These are phyloP conservation scores for Pseudohyphozyma bogoriensis DNA, from an alignment of 768 basidiomycete genomes.

Conservation along the genomic window DNA sequence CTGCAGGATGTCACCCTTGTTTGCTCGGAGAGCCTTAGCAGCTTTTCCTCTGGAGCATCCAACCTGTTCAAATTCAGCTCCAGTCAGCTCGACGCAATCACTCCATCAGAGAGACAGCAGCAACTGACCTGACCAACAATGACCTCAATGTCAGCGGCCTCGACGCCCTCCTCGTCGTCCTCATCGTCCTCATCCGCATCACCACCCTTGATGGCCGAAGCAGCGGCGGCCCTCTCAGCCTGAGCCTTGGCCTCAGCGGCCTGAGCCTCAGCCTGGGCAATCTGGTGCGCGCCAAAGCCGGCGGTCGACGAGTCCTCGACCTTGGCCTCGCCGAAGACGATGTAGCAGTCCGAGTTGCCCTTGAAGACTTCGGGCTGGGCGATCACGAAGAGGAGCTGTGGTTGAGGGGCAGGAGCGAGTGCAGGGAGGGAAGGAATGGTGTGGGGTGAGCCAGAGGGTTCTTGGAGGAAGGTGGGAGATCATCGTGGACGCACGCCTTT, in stretches of 20 bases:
- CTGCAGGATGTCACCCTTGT: too few species aligned
- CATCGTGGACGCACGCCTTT: conserved; percentile 73
- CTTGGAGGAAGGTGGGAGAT: not conserved
- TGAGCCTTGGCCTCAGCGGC: conserved; percentile 43
- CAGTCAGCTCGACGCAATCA: not conserved
- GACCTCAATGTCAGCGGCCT: conserved; percentile 80
- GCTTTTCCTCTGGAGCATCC: not conserved
- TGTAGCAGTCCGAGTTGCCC: conserved; percentile 94
- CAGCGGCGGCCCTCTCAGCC: conserved; percentile 33
- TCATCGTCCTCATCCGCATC: conserved; percentile 53
- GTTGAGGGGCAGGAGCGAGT: not conserved
- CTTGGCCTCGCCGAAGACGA: conserved; percentile 85
- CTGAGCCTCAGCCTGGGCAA: conserved; percentile 44
- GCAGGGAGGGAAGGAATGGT: not conserved
- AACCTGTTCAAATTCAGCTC: too few species aligned
- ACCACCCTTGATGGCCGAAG: conserved; percentile 43
- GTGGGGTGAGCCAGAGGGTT: not conserved
- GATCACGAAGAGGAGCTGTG: conserved; percentile 78
- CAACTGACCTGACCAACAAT: not conserved
- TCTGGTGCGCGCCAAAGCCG: conserved; percentile 4
- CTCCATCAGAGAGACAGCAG: not conserved
- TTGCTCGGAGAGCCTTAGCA: too few species aligned
- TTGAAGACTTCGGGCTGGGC: conserved; percentile 95
- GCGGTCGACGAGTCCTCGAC: conserved; percentile 16
- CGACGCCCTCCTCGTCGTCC: conserved; percentile 76